A percentile compares a stretch with the other conserved stretches of the same genome.
These are phyloP conservation scores for Lactuca sativa DNA, from an alignment of 129 eudicot genomes.

Conservation along the genomic window DNA sequence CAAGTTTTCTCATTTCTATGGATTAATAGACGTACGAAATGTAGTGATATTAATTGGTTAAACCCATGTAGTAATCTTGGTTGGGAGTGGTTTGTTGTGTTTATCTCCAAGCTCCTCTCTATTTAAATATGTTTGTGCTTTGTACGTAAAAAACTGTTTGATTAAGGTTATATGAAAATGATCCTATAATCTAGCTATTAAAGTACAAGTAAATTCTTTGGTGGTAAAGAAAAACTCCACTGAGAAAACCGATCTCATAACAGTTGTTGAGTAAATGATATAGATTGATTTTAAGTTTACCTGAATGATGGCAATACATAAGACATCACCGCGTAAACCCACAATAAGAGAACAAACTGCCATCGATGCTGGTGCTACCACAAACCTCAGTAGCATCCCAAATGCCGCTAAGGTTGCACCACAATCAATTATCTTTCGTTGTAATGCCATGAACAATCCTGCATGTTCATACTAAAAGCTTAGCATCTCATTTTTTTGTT, in stretches of 20 bases:
- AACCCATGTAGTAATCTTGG: neutral
- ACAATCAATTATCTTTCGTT: conserved; percentile 60
- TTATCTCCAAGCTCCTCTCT: neutral
- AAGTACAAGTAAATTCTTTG: too few relatives aligned
- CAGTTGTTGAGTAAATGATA: neutral
- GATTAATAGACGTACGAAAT: too few relatives aligned
- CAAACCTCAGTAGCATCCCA: conserved; percentile 56
- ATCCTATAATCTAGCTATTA: too few relatives aligned
- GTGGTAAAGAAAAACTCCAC: neutral
- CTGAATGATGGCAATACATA: conserved; percentile 64
- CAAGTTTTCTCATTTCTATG: too few relatives aligned
- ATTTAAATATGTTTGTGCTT: too few relatives aligned
- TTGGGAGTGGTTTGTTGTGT: neutral
- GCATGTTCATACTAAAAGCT: conserved; percentile 9
- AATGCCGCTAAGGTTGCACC: conserved; percentile 45
- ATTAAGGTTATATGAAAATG: too few relatives aligned
- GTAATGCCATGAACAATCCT: conserved; percentile 77
- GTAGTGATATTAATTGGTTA: too few relatives aligned
- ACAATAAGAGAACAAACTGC: conserved; percentile 42
- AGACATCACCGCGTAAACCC: conserved; percentile 49
- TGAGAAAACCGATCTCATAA: neutral
- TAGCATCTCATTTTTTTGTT: neutral
- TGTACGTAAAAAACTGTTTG: too few relatives aligned
- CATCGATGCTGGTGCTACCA: conserved; percentile 51
- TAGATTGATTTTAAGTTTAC: conserved; percentile 21